Percentiles rank a stretch among this genome's conserved stretches.
Conservation (phyloP, 768 basidiomycete genomes). For the Lyophyllum shimeji region DNA sequence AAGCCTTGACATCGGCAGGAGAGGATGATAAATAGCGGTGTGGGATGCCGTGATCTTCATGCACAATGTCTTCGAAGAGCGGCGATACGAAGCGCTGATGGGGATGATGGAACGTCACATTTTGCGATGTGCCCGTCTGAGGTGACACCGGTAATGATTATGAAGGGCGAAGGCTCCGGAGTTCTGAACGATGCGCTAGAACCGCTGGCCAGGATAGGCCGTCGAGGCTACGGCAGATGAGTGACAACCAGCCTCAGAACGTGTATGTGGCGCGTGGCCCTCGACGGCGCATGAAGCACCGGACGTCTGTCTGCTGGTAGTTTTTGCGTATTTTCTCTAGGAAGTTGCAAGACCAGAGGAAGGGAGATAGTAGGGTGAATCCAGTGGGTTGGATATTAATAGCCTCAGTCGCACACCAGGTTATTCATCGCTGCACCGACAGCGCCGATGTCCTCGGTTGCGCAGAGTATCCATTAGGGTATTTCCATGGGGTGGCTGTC, state of each 20-base stretch:
- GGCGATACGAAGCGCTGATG: conserved; percentile 9
- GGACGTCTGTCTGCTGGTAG: neutral
- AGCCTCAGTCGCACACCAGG: neutral
- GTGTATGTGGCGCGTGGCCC: neutral
- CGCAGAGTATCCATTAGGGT: conserved; percentile 15
- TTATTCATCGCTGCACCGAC: conserved; percentile 9
- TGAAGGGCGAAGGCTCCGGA: neutral
- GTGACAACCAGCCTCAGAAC: neutral
- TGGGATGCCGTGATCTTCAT: conserved; percentile 12
- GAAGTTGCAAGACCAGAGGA: conserved; percentile 2
- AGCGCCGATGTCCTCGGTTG: conserved; percentile 5
- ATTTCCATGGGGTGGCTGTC: conserved; percentile 18
- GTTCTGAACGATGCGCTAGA: neutral
- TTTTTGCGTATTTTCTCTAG: conserved; percentile 5
- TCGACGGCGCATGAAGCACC: neutral
- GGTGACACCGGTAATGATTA: conserved; percentile 18
- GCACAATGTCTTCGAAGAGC: conserved; percentile 1
- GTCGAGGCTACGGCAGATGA: neutral
- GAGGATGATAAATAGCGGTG: conserved; percentile 6
- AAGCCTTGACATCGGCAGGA: conserved; percentile 15
- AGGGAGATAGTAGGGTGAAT: neutral
- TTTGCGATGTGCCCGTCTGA: conserved; percentile 16
- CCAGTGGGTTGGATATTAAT: conserved; percentile 11
- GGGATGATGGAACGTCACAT: conserved; percentile 9
- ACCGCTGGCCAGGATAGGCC: neutral